phyloP scores from a whole-genome alignment of 129 eudicot species.

The Arctium minus region DNA sequence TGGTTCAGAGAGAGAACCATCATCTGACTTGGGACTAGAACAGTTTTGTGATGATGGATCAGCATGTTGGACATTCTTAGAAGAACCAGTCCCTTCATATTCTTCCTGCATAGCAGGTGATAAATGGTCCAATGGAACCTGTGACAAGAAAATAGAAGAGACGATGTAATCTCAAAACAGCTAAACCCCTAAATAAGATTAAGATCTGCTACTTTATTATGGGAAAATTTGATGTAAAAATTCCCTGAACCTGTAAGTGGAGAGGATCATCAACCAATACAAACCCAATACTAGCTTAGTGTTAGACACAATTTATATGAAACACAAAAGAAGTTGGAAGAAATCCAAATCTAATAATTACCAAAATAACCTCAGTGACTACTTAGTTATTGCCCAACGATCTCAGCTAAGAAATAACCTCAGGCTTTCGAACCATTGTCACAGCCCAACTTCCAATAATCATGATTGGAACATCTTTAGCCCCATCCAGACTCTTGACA shows the following conservation, averaged over 20 bases:
- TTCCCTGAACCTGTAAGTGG: neutral
- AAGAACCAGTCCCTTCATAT: conserved; percentile 9
- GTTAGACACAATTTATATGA: neutral
- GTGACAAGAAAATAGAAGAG: conserved; percentile 16
- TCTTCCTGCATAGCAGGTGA: conserved; percentile 34
- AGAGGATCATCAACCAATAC: neutral
- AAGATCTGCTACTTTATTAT: conserved; percentile 6
- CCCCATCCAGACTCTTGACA: too few relatives aligned
- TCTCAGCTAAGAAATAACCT: neutral
- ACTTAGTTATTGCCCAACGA: neutral
- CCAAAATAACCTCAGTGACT: neutral
- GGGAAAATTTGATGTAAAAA: neutral
- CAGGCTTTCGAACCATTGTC: neutral
- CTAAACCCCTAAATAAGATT: neutral
- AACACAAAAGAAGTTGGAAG: neutral
- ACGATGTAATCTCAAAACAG: neutral
- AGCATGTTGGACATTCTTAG: conserved; percentile 29
- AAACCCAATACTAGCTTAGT: neutral
- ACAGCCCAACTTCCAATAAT: neutral
- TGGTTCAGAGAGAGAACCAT: conserved; percentile 30
- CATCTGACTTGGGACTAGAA: conserved; percentile 28
- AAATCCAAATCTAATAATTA: too few relatives aligned
- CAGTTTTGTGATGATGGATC: conserved; percentile 26
- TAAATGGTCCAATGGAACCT: conserved; percentile 39
- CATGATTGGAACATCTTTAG: too few relatives aligned